phyloP scores from a whole-genome alignment of 2,329 filamentous ascomycete genomes.

The Metarhizium sp. region DNA sequence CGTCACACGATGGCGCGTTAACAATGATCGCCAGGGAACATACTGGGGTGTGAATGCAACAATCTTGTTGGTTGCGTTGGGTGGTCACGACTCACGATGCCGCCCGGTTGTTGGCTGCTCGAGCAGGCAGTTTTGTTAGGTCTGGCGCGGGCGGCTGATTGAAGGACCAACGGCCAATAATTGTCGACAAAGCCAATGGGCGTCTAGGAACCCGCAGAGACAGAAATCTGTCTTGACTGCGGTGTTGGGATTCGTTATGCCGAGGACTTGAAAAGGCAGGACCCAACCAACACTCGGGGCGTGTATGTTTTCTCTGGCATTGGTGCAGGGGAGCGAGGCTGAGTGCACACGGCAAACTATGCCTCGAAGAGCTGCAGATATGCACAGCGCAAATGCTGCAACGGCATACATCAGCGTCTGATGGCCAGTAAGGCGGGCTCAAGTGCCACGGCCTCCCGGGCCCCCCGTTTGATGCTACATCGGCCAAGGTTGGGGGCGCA shows the following conservation, averaged over 20 bases:
- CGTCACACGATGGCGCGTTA: no score
- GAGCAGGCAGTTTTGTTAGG: background rate
- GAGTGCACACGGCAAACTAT: no score
- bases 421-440: no score
- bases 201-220: background rate
- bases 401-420: no score
- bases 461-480: no score
- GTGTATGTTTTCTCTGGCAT: background rate
- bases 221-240: background rate
- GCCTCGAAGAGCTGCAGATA: no score
- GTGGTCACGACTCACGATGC: background rate
- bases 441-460: no score
- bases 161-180: no score
- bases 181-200: background rate
- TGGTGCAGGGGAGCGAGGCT: background rate
- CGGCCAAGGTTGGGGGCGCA: no score
- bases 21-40: background rate
- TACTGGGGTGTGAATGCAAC: background rate
- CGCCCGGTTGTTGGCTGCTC: background rate
- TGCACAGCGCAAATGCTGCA: no score
- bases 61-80: background rate
- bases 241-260: background rate
- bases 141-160: background rate
- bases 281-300: background rate
- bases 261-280: background rate